Conservation (phyloP, 2,329 filamentous ascomycete species). For the Trichophyton rubrum region DNA sequence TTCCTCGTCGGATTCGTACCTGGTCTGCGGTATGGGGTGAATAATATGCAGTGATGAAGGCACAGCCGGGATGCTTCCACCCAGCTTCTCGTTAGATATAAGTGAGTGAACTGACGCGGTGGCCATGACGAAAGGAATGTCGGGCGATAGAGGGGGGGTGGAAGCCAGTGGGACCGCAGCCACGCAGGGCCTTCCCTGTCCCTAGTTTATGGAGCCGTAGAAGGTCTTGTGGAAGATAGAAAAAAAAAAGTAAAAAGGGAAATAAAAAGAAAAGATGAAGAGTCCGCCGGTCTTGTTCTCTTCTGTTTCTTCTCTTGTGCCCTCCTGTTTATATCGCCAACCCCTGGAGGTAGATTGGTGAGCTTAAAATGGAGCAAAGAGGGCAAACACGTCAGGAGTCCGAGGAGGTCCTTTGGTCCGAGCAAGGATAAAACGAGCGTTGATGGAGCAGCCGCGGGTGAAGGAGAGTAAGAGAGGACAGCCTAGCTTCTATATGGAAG, state of each 20-base stretch:
- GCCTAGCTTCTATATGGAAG: not conserved
- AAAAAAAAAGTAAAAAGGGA: not conserved
- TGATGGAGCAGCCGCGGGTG: not conserved
- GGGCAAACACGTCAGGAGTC: not conserved
- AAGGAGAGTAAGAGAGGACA: not conserved
- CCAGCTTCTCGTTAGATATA: constrained; percentile 1
- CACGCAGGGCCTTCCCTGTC: not conserved
- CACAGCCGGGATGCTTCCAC: not conserved
- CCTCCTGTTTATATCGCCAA: not conserved
- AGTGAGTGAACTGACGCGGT: not conserved
- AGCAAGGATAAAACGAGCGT: not conserved
- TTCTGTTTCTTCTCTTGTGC: not conserved
- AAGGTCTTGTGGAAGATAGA: not conserved
- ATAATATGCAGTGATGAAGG: constrained; percentile 1
- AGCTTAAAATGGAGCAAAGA: not conserved
- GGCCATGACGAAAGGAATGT: not conserved
- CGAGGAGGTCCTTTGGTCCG: not conserved
- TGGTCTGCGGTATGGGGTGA: constrained; percentile 4
- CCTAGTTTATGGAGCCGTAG: not conserved
- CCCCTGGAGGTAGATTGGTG: not conserved
- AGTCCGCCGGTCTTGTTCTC: not conserved
- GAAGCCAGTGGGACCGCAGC: not conserved
- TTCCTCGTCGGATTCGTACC: constrained; percentile 16
- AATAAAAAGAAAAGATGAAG: not conserved
- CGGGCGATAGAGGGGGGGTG: not conserved